Evolutionary conservation across 768 basidiomycete genomes (phyloP).

Genomic region (Coprinopsis strossmayeri): DNA sequence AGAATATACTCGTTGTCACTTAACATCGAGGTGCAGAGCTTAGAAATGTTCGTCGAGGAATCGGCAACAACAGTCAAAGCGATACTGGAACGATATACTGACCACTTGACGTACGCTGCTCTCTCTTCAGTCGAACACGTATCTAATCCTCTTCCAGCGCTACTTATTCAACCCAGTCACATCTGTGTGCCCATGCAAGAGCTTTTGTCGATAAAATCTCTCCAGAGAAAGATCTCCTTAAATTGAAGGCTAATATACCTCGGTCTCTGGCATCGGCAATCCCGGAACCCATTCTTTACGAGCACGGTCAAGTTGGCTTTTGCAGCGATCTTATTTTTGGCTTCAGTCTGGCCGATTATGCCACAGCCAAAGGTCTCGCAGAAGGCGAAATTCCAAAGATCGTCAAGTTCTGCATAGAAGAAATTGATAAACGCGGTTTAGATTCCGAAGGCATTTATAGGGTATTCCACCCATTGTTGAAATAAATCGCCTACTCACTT

Average conservation of each 20-base stretch:
- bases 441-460: slow-evolving; percentile 79
- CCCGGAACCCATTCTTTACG: slow-evolving; percentile 69
- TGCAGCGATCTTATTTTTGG: slow-evolving; percentile 90
- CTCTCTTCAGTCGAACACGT: not conserved
- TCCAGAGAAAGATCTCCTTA: slow-evolving; percentile 61
- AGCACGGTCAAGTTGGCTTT: slow-evolving; percentile 74
- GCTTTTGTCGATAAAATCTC: slow-evolving; percentile 59
- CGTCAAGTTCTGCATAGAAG: slow-evolving; percentile 71
- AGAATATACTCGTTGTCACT: not conserved
- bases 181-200: slow-evolving; percentile 62
- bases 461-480: slow-evolving; percentile 27
- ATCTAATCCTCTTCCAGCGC: slow-evolving; percentile 40
- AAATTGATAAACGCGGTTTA: slow-evolving; percentile 75
- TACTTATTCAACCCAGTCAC: slow-evolving; percentile 68
- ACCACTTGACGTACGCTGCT: slow-evolving; percentile 63
- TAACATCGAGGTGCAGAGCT: slow-evolving; percentile 42
- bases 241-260: slow-evolving; percentile 48
- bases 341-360: slow-evolving; percentile 82
- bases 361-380: slow-evolving; percentile 65
- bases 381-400: slow-evolving; percentile 80
- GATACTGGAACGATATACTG: slow-evolving; percentile 66
- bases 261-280: slow-evolving; percentile 58
- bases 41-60: slow-evolving; percentile 76
- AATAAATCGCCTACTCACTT: slow-evolving; percentile 2
- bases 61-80: slow-evolving; percentile 55